These are phyloP conservation scores for Mortierella antarctica DNA, from an alignment of 192 early-diverging fungal species.

Conservation along the genomic window DNA sequence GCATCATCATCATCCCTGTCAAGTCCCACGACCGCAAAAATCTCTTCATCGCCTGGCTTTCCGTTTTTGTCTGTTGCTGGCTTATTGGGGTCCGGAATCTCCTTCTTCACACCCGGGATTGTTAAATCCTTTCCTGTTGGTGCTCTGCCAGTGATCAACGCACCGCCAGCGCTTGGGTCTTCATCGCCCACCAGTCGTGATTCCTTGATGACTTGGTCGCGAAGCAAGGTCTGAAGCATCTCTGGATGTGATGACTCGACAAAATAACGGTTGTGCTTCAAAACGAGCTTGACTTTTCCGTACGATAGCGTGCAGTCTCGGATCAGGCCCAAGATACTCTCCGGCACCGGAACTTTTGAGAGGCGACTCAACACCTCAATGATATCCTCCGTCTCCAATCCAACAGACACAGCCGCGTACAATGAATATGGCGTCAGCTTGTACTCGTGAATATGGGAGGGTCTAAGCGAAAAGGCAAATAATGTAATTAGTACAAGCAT, in stretches of 20 bases:
- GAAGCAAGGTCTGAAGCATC: conserved; percentile 80
- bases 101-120: conserved; percentile 71
- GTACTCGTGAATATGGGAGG: conserved; percentile 91
- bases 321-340: conserved; percentile 80
- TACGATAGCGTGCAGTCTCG: conserved; percentile 85
- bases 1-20: conserved; percentile 82
- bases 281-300: conserved; percentile 96
- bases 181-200: conserved; percentile 72
- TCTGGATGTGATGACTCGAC: conserved; percentile 91
- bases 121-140: conserved; percentile 74
- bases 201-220: conserved; percentile 77
- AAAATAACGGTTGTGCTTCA: conserved; percentile 95
- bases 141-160: conserved; percentile 65
- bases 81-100: conserved; percentile 53
- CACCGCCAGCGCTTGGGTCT: conserved; percentile 35
- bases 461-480: conserved; percentile 48
- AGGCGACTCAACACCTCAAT: conserved; percentile 90
- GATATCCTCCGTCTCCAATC: conserved; percentile 91
- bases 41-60: conserved; percentile 27
- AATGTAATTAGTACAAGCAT: conserved; percentile 4
- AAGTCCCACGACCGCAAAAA: conserved; percentile 64
- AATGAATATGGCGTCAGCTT: conserved; percentile 94
- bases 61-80: not conserved
- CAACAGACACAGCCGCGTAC: conserved; percentile 98
- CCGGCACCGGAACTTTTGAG: conserved; percentile 88